A percentile compares a stretch with the other conserved stretches of the same genome.
Evolutionary conservation across 768 basidiomycete species (phyloP).

Genomic region (Dioszegia crocea): DNA sequence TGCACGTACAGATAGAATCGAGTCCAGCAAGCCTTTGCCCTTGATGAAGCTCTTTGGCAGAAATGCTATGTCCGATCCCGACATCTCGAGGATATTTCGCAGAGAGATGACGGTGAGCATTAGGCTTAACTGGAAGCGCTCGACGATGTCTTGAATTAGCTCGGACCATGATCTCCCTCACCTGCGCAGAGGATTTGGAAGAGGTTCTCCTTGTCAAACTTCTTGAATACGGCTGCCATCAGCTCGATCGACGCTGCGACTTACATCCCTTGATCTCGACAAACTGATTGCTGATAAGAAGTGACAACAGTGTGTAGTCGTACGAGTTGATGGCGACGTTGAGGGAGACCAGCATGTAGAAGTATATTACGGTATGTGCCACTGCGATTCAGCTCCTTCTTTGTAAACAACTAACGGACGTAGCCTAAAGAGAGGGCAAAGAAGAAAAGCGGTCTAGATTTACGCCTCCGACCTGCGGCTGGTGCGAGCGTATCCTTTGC

Average conservation of each 20-base stretch:
- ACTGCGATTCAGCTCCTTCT: constrained; percentile 54
- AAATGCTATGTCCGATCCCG: constrained; percentile 78
- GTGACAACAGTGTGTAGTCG: constrained; percentile 87
- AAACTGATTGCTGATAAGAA: constrained; percentile 95
- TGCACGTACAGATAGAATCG: constrained; percentile 74
- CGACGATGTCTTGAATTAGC: constrained; percentile 76
- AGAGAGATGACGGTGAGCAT: constrained; percentile 90
- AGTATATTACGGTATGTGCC: constrained; percentile 84
- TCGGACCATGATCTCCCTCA: constrained; percentile 45
- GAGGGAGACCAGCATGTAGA: constrained; percentile 88
- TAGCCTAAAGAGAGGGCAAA: constrained; percentile 78
- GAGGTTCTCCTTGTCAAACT: constrained; percentile 96
- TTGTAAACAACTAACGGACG: constrained; percentile 58
- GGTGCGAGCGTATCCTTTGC: constrained; percentile 78
- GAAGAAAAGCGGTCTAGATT: constrained; percentile 74
- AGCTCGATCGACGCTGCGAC: constrained; percentile 11
- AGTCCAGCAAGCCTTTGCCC: constrained; percentile 53
- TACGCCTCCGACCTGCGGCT: constrained; percentile 55
- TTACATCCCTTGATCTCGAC: constrained; percentile 95
- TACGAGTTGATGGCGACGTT: constrained; percentile 99
- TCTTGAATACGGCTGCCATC: constrained; percentile 75
- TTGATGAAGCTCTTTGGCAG: constrained; percentile 56
- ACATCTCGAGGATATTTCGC: constrained; percentile 89
- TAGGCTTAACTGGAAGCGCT: constrained; percentile 83
- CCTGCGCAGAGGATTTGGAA: constrained; percentile 98